Evolutionary conservation across 768 basidiomycete species (phyloP).

Genomic region (Hygrophoropsis aurantiaca): DNA sequence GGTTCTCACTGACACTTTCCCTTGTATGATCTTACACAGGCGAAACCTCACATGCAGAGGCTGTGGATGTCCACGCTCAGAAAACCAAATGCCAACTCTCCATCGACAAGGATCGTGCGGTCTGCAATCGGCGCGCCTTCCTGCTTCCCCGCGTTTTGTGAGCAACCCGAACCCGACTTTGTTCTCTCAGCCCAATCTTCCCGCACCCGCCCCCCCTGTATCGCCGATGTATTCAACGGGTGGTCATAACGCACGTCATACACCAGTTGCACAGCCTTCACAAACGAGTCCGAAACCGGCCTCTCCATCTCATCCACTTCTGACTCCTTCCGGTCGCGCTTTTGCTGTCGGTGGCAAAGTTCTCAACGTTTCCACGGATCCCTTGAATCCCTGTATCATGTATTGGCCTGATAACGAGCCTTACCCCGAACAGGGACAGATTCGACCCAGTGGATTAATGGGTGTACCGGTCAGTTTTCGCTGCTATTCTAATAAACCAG

Average conservation of each 20-base stretch:
- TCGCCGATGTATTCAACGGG: slow-evolving; percentile 31
- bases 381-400: slow-evolving; percentile 73
- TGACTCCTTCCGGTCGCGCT: slow-evolving; percentile 81
- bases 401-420: slow-evolving; percentile 92
- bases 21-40: slow-evolving; percentile 55
- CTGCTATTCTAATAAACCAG: not conserved
- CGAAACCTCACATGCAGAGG: slow-evolving; percentile 78
- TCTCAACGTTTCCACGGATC: slow-evolving; percentile 75
- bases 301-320: slow-evolving; percentile 60
- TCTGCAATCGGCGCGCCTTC: slow-evolving; percentile 19
- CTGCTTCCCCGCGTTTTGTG: slow-evolving; percentile 25
- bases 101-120: slow-evolving; percentile 27
- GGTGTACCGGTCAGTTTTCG: slow-evolving; percentile 50
- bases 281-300: slow-evolving; percentile 31
- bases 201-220: slow-evolving; percentile 21
- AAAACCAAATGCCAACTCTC: slow-evolving; percentile 28
- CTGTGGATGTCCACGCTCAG: slow-evolving; percentile 64
- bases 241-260: slow-evolving; percentile 22
- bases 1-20: slow-evolving; percentile 49
- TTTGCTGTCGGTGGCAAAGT: slow-evolving; percentile 78
- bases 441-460: slow-evolving; percentile 55
- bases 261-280: slow-evolving; percentile 23
- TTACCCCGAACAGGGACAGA: slow-evolving; percentile 78
- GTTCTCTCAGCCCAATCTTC: slow-evolving; percentile 18
- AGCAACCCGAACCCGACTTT: slow-evolving; percentile 14